Percentiles rank a stretch among this genome's conserved stretches.
Evolutionary conservation across 805 yeast species (phyloP).

Genomic region (Saccharomycopsis malanga): DNA sequence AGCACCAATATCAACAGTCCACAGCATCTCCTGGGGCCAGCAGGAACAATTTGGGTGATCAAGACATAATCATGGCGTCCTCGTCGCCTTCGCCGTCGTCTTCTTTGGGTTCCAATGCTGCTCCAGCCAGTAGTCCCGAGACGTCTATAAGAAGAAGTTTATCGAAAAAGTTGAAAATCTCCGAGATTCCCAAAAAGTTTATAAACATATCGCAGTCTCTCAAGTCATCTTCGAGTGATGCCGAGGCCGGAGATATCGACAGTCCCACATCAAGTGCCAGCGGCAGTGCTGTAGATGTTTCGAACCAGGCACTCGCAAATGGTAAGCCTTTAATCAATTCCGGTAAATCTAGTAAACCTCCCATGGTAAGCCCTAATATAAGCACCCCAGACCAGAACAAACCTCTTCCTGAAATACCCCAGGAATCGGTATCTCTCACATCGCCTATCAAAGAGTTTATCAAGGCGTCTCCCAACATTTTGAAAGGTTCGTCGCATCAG

Average conservation of each 20-base stretch:
- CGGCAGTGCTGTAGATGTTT: background rate
- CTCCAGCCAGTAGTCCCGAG: background rate
- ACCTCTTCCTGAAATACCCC: slow-evolving; percentile 3
- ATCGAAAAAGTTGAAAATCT: slow-evolving; percentile 16
- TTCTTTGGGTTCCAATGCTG: background rate
- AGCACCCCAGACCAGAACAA: background rate
- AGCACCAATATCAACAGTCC: no score
- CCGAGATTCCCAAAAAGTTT: slow-evolving; percentile 15
- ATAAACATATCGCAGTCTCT: slow-evolving; percentile 14
- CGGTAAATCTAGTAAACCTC: background rate
- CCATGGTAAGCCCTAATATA: background rate
- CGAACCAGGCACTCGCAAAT: background rate
- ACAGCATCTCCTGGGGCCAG: background rate
- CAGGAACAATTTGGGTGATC: background rate
- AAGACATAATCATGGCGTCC: background rate
- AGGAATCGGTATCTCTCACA: background rate
- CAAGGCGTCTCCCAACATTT: slow-evolving; percentile 1
- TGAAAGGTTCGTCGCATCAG: background rate
- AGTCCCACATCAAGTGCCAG: background rate
- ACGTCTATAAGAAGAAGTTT: slow-evolving; percentile 7
- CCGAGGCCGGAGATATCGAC: background rate
- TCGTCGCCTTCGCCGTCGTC: background rate
- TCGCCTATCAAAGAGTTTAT: slow-evolving; percentile 7
- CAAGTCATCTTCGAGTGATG: slow-evolving; percentile 2
- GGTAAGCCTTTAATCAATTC: no score